Evolutionary conservation across 2,329 filamentous ascomycete genomes (phyloP), one percentile per base, ranked within the genome.

Genomic region (Aspergillus intermedius): DNA sequence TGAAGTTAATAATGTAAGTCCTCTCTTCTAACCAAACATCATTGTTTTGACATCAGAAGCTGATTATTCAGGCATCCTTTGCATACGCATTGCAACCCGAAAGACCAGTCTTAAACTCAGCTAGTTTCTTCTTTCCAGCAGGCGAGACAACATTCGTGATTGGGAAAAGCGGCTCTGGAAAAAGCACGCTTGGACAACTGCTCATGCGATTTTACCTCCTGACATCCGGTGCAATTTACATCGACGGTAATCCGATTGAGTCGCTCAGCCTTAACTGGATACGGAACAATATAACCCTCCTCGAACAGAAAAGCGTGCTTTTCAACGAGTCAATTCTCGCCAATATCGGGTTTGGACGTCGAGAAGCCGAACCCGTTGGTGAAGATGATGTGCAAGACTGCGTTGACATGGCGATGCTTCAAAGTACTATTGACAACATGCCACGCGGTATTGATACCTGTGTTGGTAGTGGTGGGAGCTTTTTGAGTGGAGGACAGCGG

Each of bases 151-250:
- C 83, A 0, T 96, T 93, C 60, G 75, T 97, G 2, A 81, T 96
- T 44, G 93, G 91, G 0, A 80, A 78, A 59, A 95, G 89, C 60
- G 93, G 93, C 0, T 95, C 88, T 2, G 91, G 91, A 0, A 97
- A 97, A 66, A 95, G 89, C 57, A 97, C 91, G 0, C 62, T 97
- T 1, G 84, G 86, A 1, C 89, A 88, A 61, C 75, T 97, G 0
- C 75, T 97, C 0, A 76, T 90, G 45, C 81, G 84, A 10, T 87
- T 94, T 57, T 95, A 96, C 61, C 73, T 80, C 5, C 81, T 87
- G 0, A 66, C 71, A 0, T 71, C 71, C 0, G 91, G 91, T 0
- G 66, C 78, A 0, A 83, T 96, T 13, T 63, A 77, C 0, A 71
- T 97, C 8, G 89, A 95, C 59, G 82, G 79, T 0, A 64, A 77